phyloP scores from a whole-genome alignment of 169 alveolate genomes.

The Babesia divergens region DNA sequence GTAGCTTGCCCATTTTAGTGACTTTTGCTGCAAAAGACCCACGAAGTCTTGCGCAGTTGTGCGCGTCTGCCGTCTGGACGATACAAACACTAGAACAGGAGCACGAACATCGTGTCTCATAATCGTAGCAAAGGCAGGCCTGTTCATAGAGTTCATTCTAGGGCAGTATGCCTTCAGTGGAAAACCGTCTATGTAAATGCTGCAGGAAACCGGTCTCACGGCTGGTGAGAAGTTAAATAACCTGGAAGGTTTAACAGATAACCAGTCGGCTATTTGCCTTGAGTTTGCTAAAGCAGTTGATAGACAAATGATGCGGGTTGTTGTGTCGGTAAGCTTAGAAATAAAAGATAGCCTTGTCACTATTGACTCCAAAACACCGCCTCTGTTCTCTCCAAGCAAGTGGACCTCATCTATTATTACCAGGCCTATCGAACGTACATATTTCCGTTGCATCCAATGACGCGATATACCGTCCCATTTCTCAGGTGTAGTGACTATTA shows the following conservation, averaged over 20 bases:
- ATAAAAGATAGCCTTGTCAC: conserved; percentile 95
- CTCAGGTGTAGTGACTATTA: conserved; percentile 98
- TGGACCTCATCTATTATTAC: conserved; percentile 98
- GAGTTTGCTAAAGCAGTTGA: conserved; percentile 99
- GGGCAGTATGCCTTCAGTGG: conserved; percentile 75
- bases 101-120: conserved; percentile 87
- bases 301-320: conserved; percentile 91
- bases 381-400: conserved; percentile 95
- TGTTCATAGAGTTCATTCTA: conserved; percentile 74
- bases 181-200: conserved; percentile 93
- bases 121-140: conserved; percentile 65
- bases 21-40: conserved; percentile 47
- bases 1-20: conserved; percentile 16
- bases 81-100: conserved; percentile 95
- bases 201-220: conserved; percentile 97
- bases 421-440: conserved; percentile 90
- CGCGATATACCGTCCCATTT: conserved; percentile 99
- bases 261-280: conserved; percentile 95
- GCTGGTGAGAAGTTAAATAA: conserved; percentile 97
- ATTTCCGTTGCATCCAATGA: conserved; percentile 93
- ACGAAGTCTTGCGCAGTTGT: conserved; percentile 92
- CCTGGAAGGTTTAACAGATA: conserved; percentile 93
- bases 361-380: conserved; percentile 96
- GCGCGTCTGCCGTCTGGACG: conserved; percentile 96
- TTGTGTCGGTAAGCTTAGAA: conserved; percentile 81